A percentile compares a stretch with the other conserved stretches of the same genome.
Conservation (phyloP, 371 early-diverging fungal species). For the Mortierella sp. region DNA sequence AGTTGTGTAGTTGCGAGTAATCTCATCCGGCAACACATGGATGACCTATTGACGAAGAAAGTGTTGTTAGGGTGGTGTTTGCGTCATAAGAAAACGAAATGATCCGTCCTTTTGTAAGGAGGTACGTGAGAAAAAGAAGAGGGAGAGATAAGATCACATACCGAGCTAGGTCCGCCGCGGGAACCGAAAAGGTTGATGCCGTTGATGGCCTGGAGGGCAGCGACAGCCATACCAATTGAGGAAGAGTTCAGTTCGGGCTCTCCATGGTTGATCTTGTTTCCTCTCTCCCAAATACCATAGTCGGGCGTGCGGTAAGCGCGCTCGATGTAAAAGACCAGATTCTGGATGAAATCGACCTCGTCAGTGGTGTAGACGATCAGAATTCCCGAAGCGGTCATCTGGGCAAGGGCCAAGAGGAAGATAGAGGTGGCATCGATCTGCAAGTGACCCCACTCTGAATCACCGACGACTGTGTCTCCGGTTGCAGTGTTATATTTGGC, state of each 20-base stretch:
- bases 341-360: constrained; percentile 93
- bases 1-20: constrained; percentile 87
- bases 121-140: background rate
- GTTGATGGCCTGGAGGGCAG: constrained; percentile 90
- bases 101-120: constrained; percentile 5
- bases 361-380: constrained; percentile 87
- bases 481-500: constrained; percentile 92
- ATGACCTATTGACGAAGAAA: constrained; percentile 66
- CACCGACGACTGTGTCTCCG: constrained; percentile 91
- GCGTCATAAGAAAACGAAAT: background rate
- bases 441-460: constrained; percentile 87
- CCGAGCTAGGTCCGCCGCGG: constrained; percentile 84
- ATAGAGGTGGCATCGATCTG: constrained; percentile 91
- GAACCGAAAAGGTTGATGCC: constrained; percentile 92
- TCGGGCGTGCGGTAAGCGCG: constrained; percentile 83
- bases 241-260: constrained; percentile 90
- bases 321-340: constrained; percentile 92
- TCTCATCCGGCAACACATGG: constrained; percentile 89
- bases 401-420: constrained; percentile 84
- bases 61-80: background rate
- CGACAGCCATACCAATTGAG: constrained; percentile 92
- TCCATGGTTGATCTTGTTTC: constrained; percentile 93
- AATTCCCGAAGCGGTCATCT: constrained; percentile 89
- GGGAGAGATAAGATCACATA: constrained; percentile 39
- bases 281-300: constrained; percentile 94